Base-by-base conservation (phyloP, 495 filamentous ascomycete species). In the Oidiodendron maius region DNA sequence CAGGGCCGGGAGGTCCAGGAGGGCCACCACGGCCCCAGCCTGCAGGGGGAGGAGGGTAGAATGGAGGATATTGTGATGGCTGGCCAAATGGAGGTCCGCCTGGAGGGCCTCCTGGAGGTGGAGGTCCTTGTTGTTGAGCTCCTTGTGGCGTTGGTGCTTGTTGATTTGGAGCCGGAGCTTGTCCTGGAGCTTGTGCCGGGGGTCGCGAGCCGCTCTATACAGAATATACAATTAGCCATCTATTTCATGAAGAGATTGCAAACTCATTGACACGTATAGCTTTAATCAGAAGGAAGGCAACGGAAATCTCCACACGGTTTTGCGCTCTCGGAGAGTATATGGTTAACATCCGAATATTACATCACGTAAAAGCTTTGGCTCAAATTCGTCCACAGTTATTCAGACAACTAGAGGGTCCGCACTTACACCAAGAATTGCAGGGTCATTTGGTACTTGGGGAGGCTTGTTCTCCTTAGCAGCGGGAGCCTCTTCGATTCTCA, bases 211-310 rank as follows among this genome's bases (percentile, higher is more conserved):
- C 65, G 52, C 66, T 67, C 67, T 70, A 42, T 47, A 39, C 34
- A 23, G 17, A 46, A 22, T n/a, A 34, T 30, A 17, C 37, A 17
- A 52, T 55, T 25, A 56, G 53, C 52, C 26, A 52, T 40, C 17
- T 41, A 16, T 41, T 16, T 51, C 51, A 0, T 22, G 6, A 32
- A 22, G 39, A 21, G 4, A 6, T 37, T 9, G 26, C n/a, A 22
- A n/a, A n/a, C n/a, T n/a, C n/a, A n/a, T n/a, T n/a, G n/a, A n/a
- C n/a, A n/a, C n/a, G n/a, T n/a, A 44, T 28, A 46, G 43, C 53
- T 50, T 12, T 45, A 53, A 72, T 89, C 90, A 96, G 90, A 94
- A 95, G 90, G 91, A 96, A 95, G 90, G 90, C 91, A 96, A 95
- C 90, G 91, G 89, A 94, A 85, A 87, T 84, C 69, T 95, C 89